A percentile compares a stretch with the other conserved stretches of the same genome.
Evolutionary conservation across 2,329 filamentous ascomycete genomes (phyloP).

Genomic region (Sphaerulina vaccinii): DNA sequence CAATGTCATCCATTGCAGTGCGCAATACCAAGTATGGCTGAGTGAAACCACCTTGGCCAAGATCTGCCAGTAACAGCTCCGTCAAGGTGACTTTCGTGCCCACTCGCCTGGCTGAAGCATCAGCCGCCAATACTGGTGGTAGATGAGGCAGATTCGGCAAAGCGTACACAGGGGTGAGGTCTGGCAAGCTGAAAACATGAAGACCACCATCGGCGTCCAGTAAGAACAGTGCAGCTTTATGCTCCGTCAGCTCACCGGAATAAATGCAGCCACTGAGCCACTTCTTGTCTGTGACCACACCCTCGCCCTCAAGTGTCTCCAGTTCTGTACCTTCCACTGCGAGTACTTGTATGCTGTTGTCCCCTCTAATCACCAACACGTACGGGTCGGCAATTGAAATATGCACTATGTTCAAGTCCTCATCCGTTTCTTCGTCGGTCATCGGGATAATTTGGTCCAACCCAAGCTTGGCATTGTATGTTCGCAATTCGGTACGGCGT

Average conservation of each 20-base stretch:
- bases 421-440: conserved; percentile 84
- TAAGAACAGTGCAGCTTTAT: conserved; percentile 70
- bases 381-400: conserved; percentile 87
- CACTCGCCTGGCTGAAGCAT: conserved; percentile 68
- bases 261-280: conserved; percentile 87
- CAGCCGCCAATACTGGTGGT: conserved; percentile 70
- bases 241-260: conserved; percentile 54
- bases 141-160: conserved; percentile 76
- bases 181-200: conserved; percentile 73
- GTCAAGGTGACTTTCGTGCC: conserved; percentile 70
- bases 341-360: conserved; percentile 75
- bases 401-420: conserved; percentile 72
- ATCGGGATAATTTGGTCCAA: conserved; percentile 90
- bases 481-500: conserved; percentile 79
- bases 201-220: conserved; percentile 69
- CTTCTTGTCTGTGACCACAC: conserved; percentile 69
- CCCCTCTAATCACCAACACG: conserved; percentile 77
- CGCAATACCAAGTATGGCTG: conserved; percentile 80
- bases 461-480: conserved; percentile 88
- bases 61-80: conserved; percentile 79
- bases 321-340: conserved; percentile 74
- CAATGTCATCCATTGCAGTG: conserved; percentile 76
- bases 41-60: conserved; percentile 71
- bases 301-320: conserved; percentile 42
- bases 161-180: conserved; percentile 70